Percentiles rank a stretch among this genome's conserved stretches.
These are phyloP conservation scores for Ogataea trehalophila DNA, from an alignment of 805 yeast species.

Conservation along the genomic window DNA sequence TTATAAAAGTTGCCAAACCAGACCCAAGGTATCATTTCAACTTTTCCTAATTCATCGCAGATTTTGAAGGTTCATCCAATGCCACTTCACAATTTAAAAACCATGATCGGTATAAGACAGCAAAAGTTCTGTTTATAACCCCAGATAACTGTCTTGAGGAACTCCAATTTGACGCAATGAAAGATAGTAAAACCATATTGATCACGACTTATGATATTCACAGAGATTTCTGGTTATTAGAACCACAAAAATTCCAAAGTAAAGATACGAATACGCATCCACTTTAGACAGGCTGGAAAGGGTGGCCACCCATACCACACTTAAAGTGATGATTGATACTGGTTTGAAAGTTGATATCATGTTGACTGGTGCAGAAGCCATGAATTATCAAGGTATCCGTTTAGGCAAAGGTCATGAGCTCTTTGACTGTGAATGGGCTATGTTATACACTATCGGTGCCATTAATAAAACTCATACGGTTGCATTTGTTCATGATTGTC, in stretches of 20 bases:
- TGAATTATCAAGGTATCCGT: constrained; percentile 26
- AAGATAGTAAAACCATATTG: constrained; percentile 22
- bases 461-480: constrained; percentile 22
- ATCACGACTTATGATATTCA: constrained; percentile 29
- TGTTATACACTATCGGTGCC: constrained; percentile 24
- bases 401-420: constrained; percentile 31
- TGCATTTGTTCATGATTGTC: constrained; percentile 30
- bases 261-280: constrained; percentile 21
- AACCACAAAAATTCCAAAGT: constrained; percentile 20
- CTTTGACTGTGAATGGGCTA: constrained; percentile 31
- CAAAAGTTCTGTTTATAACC: constrained; percentile 22
- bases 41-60: constrained; percentile 31
- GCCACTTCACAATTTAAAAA: constrained; percentile 17
- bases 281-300: constrained; percentile 30
- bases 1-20: constrained; percentile 27
- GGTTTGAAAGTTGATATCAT: constrained; percentile 19
- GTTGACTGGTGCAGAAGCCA: constrained; percentile 31
- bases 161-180: constrained; percentile 21
- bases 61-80: constrained; percentile 25
- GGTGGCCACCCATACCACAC: constrained; percentile 16
- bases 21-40: constrained; percentile 28
- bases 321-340: constrained; percentile 13
- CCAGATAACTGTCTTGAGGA: constrained; percentile 30
- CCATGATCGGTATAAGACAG: constrained; percentile 10
- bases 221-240: constrained; percentile 26